These are phyloP conservation scores for Aegilops bicornis DNA, from an alignment of 176 grass and related monocot species.

Conservation along the genomic window DNA sequence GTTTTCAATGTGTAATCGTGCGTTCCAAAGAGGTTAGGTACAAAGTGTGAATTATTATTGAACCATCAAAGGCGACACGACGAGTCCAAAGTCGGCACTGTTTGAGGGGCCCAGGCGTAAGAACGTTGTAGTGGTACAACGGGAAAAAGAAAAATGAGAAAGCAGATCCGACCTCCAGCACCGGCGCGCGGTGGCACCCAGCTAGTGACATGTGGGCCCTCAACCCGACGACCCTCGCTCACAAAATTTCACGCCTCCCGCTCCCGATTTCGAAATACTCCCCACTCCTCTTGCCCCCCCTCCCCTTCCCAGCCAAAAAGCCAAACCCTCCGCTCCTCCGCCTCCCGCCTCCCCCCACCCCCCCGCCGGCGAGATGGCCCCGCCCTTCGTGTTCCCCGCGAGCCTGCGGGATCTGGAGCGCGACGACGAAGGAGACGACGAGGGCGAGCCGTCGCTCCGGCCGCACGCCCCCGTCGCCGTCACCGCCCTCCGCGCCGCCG, in stretches of 20 bases:
- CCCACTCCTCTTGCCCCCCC: neutral
- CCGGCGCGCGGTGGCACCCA: too few relatives aligned
- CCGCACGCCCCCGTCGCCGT: slow-evolving; percentile 56
- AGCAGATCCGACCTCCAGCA: too few relatives aligned
- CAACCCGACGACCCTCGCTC: neutral
- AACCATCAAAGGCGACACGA: too few relatives aligned
- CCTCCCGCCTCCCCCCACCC: neutral
- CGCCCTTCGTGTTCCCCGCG: slow-evolving; percentile 71
- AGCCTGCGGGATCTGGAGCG: slow-evolving; percentile 70
- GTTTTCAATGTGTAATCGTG: too few relatives aligned
- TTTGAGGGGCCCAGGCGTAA: too few relatives aligned
- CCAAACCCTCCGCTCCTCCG: neutral
- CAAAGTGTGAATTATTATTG: too few relatives aligned
- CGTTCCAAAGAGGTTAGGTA: too few relatives aligned
- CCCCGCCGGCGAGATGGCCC: slow-evolving; percentile 55
- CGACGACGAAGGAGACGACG: slow-evolving; percentile 24
- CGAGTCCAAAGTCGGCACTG: too few relatives aligned
- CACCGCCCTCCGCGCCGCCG: slow-evolving; percentile 59
- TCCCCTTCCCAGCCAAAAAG: neutral
- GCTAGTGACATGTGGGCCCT: neutral
- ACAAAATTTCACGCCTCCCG: slow-evolving; percentile 39
- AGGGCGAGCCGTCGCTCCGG: slow-evolving; percentile 52
- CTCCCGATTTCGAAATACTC: slow-evolving; percentile 44
- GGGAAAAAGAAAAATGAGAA: too few relatives aligned
- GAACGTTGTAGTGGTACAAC: too few relatives aligned